Evolutionary conservation across 352 stramenopile genomes (phyloP), one percentile per base, ranked within the genome.

Genomic region (Phytophthora pluvialis): DNA sequence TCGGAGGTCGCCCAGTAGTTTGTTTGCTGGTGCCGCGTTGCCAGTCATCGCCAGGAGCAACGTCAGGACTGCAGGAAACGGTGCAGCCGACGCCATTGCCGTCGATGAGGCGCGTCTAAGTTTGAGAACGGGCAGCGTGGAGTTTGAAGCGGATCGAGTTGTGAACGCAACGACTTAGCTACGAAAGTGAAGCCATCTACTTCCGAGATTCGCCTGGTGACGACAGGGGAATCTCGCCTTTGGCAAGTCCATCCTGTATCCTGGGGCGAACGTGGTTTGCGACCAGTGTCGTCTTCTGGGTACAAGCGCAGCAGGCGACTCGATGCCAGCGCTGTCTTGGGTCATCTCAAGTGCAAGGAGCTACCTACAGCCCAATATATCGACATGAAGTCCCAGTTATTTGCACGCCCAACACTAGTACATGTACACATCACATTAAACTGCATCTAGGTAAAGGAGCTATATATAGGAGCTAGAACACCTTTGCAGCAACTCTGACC

Each of bases 181-280:
- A n/a, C 12, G 29, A 56, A 56, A 31, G 33, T 46, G 49, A 28
- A 57, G 49, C 49, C 49, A 46, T 38, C 15, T 57, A 57, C 35
- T 13, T 32, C 4, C 48, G 32, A 44, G 48, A 55, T 55, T 55
- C 32, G 3, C 21, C 25, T 31, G 16, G 21, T 16, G 35, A 28
- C 13, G 32, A 44, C 33, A 25, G 15, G 33, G 2, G 48, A 45
- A 56, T 56, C 32, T 56, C 48, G 11, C 33, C 32, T 32, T 25
- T 55, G 13, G 35, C 32, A 55, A 55, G 16, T 31, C 31, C 21
- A 44, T 43, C 48, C 32, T 33, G 32, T 55, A 55, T 55, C 48
- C 28, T 26, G 3, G 16, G 39, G 12, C 35, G 42, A 26, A 15
- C 42, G 25, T 48, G 11, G 18, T 28, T 51, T 38, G 26, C 15